phyloP scores from a whole-genome alignment of 2,329 filamentous ascomycete species.

The Rhinocladiella mackenziei region DNA sequence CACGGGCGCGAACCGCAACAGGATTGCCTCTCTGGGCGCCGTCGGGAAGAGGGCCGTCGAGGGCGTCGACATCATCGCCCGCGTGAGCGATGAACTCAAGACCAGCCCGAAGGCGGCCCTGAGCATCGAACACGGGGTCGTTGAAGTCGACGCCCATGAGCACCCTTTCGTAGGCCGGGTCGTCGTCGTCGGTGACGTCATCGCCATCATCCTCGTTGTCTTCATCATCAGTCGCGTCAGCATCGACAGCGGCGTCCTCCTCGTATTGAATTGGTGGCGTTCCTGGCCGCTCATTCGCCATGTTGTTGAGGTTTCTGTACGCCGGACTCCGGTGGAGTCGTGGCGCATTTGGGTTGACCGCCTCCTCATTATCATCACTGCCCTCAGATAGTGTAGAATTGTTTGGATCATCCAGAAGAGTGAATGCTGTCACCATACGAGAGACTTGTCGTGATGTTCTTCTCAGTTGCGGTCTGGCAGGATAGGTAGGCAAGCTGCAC shows the following conservation, averaged over 20 bases:
- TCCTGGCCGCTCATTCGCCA: too few species aligned
- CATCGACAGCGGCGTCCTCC: not conserved
- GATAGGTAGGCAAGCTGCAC: too few species aligned
- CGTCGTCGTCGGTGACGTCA: constrained; percentile 1
- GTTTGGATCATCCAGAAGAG: too few species aligned
- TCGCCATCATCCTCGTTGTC: constrained; percentile 1
- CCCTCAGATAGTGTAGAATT: too few species aligned
- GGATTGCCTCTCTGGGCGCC: constrained; percentile 4
- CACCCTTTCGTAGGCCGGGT: constrained; percentile 1
- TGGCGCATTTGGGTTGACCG: too few species aligned
- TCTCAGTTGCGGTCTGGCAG: too few species aligned
- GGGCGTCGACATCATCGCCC: constrained; percentile 9
- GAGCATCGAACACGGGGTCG: not conserved
- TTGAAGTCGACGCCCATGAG: not conserved
- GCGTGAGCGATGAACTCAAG: constrained; percentile 6
- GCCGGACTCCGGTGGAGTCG: too few species aligned
- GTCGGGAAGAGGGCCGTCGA: constrained; percentile 7
- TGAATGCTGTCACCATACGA: too few species aligned
- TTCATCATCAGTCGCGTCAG: not conserved
- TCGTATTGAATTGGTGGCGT: too few species aligned
- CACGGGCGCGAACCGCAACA: constrained; percentile 15
- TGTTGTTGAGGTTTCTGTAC: too few species aligned
- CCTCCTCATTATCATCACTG: too few species aligned
- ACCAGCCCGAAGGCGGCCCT: constrained; percentile 1
- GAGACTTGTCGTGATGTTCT: too few species aligned